A percentile compares a stretch with the other conserved stretches of the same genome.
phyloP scores from a whole-genome alignment of 495 filamentous ascomycete species.

The Penicillium lividum region DNA sequence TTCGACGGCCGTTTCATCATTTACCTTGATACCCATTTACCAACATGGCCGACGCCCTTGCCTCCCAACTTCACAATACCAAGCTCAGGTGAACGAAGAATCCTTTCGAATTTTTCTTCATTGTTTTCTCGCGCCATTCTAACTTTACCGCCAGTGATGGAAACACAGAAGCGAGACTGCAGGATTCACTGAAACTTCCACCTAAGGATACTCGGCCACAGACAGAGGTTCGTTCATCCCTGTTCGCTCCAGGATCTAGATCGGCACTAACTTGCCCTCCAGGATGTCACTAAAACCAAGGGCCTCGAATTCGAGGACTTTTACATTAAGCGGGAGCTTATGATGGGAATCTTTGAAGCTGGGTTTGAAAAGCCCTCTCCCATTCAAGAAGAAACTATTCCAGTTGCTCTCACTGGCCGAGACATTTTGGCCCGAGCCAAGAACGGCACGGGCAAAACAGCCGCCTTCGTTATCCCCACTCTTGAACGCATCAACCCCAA shows the following conservation, averaged over 20 bases:
- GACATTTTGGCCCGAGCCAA: constrained; percentile 97
- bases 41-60: constrained; percentile 61
- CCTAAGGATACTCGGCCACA: constrained; percentile 85
- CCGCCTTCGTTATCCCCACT: constrained; percentile 94
- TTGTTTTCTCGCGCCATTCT: constrained; percentile 1
- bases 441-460: constrained; percentile 98
- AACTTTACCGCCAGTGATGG: constrained; percentile 47
- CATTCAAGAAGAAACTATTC: constrained; percentile 98
- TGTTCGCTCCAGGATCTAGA: neutral
- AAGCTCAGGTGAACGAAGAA: constrained; percentile 60
- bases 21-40: constrained; percentile 15
- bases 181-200: constrained; percentile 73
- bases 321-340: constrained; percentile 84
- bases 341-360: constrained; percentile 99
- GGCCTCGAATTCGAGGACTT: constrained; percentile 98
- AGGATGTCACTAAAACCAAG: constrained; percentile 98
- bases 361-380: constrained; percentile 98
- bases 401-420: constrained; percentile 89
- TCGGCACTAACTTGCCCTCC: constrained; percentile 23
- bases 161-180: constrained; percentile 68
- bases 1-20: neutral
- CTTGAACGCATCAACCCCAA: constrained; percentile 96
- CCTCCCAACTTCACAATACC: constrained; percentile 69
- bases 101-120: neutral
- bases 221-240: constrained; percentile 72